Evolutionary conservation across 108 stramenopile species (phyloP), one percentile per base, ranked within the genome.

Genomic region (Discostella pseudostelligera): DNA sequence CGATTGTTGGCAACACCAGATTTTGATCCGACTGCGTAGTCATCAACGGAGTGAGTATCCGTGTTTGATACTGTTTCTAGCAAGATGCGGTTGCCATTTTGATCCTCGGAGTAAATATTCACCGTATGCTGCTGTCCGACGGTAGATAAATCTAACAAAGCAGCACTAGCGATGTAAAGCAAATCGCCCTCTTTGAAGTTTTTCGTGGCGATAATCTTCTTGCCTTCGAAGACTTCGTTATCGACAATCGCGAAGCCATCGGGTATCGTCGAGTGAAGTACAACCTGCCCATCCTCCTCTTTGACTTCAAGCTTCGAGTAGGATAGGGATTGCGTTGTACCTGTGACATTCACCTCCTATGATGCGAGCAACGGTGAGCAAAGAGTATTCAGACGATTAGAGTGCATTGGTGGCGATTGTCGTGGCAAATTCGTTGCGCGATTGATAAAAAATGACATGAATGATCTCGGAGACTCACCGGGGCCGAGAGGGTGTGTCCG

Each of bases 161-260:
- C 43, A 59, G 65, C 65, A 24, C 59, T 57, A 1, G 65, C 70
- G 10, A 58, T 28, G 32, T 72, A 72, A 13, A 72, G 13, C 8
- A 60, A 12, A 25, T 57, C 65, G 24, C 70, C 70, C 28, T 65
- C 32, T 56, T 40, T 46, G 66, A 47, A 72, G 21, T 25, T 22
- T 39, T 59, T 46, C 21, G 65, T 72, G 2, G 70, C 70, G 12
- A 72, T 43, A 20, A 72, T 72, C 57, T 48, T 67, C 37, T 72
- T 67, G 13, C 70, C 70, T 32, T 65, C 65, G 26, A 46, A 57
- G 10, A 39, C 16, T 14, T 46, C 54, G 39, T 72, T 39, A 29
- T 72, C 70, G 16, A 72, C 70, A 16, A 72, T 59, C 24, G 70
- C 65, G 43, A 72, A 56, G 17, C 70, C 70, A 7, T 35, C 17